phyloP scores from a whole-genome alignment of 768 basidiomycete species.

The Pisolithus marmoratus region DNA sequence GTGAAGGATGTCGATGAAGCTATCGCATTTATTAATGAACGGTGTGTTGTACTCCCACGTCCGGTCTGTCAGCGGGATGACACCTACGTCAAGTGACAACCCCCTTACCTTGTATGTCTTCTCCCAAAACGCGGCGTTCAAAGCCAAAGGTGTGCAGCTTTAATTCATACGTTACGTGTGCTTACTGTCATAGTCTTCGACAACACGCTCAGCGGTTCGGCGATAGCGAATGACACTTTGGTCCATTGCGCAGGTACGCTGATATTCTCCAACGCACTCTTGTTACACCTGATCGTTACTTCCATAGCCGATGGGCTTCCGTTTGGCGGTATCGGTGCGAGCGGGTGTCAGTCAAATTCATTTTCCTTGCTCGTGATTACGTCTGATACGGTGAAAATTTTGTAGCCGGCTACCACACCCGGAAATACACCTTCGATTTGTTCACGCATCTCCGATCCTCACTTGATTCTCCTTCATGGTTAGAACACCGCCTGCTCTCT shows the following conservation, averaged over 20 bases:
- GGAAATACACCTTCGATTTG: conserved; percentile 69
- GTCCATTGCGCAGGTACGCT: conserved; percentile 52
- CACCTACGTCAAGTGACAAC: conserved; percentile 44
- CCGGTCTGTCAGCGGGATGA: neutral
- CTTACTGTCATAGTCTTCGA: conserved; percentile 45
- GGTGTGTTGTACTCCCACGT: conserved; percentile 8
- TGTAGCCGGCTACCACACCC: conserved; percentile 65
- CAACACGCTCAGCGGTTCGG: conserved; percentile 67
- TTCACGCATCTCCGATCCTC: conserved; percentile 73
- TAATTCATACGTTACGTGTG: neutral
- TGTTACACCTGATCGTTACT: neutral
- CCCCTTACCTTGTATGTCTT: conserved; percentile 80
- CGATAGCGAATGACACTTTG: conserved; percentile 63
- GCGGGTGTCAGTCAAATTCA: conserved; percentile 53
- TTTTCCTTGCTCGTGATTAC: neutral
- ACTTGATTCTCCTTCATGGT: conserved; percentile 36
- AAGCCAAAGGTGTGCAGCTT: conserved; percentile 47
- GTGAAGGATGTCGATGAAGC: conserved; percentile 69
- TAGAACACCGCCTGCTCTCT: neutral
- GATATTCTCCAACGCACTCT: neutral
- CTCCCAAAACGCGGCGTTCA: conserved; percentile 50
- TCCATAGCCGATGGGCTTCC: conserved; percentile 54
- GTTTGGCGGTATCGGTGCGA: conserved; percentile 68
- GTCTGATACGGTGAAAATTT: neutral
- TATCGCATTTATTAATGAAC: conserved; percentile 62